Evolutionary conservation across 495 filamentous ascomycete genomes (phyloP).

Genomic region (Aspergillus diversus): DNA sequence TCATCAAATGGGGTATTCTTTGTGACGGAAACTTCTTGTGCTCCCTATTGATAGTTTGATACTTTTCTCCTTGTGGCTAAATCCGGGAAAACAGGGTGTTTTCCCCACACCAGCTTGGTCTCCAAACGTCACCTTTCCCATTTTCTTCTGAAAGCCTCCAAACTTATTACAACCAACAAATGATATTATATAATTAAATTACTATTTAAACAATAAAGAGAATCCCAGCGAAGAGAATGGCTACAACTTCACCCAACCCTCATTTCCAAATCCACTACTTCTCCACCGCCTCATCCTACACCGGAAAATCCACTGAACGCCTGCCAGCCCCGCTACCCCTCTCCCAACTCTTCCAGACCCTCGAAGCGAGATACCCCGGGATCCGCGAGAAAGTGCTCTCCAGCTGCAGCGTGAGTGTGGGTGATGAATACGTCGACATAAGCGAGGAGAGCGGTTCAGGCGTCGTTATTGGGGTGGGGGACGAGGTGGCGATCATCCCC

Average conservation of each 20-base stretch:
- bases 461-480: conserved; percentile 69
- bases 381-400: conserved; percentile 71
- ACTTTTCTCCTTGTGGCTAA: background rate
- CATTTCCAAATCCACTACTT: conserved; percentile 86
- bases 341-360: conserved; percentile 62
- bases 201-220: background rate
- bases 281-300: conserved; percentile 75
- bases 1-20: no score
- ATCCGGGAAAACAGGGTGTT: background rate
- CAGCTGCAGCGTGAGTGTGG: conserved; percentile 83
- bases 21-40: no score
- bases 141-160: no score
- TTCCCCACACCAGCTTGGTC: no score
- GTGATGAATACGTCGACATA: conserved; percentile 85
- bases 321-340: conserved; percentile 75
- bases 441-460: conserved; percentile 30
- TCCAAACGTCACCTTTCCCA: background rate
- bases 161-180: no score
- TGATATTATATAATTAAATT: no score
- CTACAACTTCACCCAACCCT: conserved; percentile 11
- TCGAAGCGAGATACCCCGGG: conserved; percentile 84
- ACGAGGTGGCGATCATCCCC: conserved; percentile 94
- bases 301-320: conserved; percentile 68
- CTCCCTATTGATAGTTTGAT: no score
- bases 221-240: conserved; percentile 10